Conservation (phyloP, 2,329 filamentous ascomycete genomes). For the Fusarium beomiforme region DNA sequence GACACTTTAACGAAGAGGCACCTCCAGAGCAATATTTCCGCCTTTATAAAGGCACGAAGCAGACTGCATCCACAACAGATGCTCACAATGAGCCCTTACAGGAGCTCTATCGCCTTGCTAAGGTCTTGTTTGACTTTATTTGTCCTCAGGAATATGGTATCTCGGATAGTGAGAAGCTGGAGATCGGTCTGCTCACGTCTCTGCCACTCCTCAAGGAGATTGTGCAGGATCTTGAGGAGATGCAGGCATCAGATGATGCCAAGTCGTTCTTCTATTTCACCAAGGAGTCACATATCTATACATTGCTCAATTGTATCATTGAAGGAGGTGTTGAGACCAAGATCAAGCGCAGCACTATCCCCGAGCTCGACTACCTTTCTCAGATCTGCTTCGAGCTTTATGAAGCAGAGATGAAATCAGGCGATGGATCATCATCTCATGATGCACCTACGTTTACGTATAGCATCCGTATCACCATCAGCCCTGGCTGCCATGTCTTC, state of each 20-base stretch:
- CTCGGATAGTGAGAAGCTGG: slow-evolving; percentile 94
- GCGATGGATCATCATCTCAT: slow-evolving; percentile 46
- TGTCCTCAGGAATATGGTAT: slow-evolving; percentile 99
- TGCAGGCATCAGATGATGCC: slow-evolving; percentile 92
- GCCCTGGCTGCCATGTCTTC: slow-evolving; percentile 94
- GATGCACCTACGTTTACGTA: slow-evolving; percentile 86
- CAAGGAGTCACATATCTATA: slow-evolving; percentile 99
- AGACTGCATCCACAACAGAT: slow-evolving; percentile 78
- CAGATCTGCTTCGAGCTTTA: slow-evolving; percentile 99
- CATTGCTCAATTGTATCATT: slow-evolving; percentile 94
- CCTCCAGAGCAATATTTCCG: slow-evolving; percentile 84
- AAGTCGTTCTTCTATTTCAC: slow-evolving; percentile 99
- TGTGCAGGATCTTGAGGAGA: slow-evolving; percentile 94
- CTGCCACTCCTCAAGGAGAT: slow-evolving; percentile 95
- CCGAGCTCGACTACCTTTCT: slow-evolving; percentile 95
- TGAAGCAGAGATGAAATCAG: slow-evolving; percentile 81
- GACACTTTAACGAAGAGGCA: slow-evolving; percentile 63
- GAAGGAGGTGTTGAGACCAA: slow-evolving; percentile 98
- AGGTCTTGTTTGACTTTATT: slow-evolving; percentile 97
- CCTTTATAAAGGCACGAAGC: slow-evolving; percentile 80
- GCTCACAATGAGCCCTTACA: slow-evolving; percentile 86
- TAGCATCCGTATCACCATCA: slow-evolving; percentile 95
- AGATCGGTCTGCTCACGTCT: slow-evolving; percentile 94
- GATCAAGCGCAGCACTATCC: slow-evolving; percentile 93
- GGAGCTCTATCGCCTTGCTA: slow-evolving; percentile 92